Percentiles rank a stretch among this genome's conserved stretches.
Conservation (phyloP, 441 rosid genomes). For the Gossypium davidsonii region DNA sequence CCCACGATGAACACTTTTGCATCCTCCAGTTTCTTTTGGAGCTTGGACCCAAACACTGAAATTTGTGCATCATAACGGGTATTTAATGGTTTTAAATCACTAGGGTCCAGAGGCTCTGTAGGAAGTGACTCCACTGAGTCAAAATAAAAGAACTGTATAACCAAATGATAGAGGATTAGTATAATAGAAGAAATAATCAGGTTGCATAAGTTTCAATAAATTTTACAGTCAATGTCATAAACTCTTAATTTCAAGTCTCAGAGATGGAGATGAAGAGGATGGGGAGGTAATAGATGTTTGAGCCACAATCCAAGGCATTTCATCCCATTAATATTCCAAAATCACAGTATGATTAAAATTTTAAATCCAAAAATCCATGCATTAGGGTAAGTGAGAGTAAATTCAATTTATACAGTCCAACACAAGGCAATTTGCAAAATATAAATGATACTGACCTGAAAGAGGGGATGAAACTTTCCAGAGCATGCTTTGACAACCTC, state of each 20-base stretch:
- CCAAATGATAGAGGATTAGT: constrained; percentile 8
- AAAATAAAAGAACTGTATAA: constrained; percentile 75
- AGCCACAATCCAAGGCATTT: neutral
- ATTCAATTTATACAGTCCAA: neutral
- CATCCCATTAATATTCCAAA: neutral
- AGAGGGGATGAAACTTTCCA: constrained; percentile 92
- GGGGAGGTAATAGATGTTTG: neutral
- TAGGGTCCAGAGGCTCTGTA: constrained; percentile 54
- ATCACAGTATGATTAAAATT: neutral
- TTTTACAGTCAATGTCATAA: neutral
- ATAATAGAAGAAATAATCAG: neutral
- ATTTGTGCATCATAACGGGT: constrained; percentile 91
- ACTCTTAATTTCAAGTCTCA: neutral
- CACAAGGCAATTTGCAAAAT: neutral
- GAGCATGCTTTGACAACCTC: constrained; percentile 98
- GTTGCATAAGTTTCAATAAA: neutral
- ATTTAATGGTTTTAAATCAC: constrained; percentile 61
- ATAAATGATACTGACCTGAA: constrained; percentile 49
- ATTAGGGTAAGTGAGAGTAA: neutral
- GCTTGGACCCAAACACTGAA: constrained; percentile 81
- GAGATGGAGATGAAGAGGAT: neutral
- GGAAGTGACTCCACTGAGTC: constrained; percentile 92
- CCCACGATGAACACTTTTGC: constrained; percentile 76
- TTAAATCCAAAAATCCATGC: neutral
- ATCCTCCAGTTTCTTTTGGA: constrained; percentile 79